phyloP scores from a whole-genome alignment of 2,329 filamentous ascomycete species.

The Beauveria caledonica region DNA sequence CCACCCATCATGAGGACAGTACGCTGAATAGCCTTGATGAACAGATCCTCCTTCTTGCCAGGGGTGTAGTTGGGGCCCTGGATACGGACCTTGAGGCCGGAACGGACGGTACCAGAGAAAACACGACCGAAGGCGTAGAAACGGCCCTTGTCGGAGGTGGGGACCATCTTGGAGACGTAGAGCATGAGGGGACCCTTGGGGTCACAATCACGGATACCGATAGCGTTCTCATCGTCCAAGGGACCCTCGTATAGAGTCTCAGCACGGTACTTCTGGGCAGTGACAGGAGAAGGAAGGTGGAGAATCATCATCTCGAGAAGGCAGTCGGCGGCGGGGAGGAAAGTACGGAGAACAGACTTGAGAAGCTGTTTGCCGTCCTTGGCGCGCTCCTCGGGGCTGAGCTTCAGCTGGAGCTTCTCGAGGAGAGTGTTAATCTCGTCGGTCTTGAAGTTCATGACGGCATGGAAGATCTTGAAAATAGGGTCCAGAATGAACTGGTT shows the following conservation, averaged over 20 bases:
- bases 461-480: constrained; percentile 97
- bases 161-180: constrained; percentile 99
- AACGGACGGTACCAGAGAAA: constrained; percentile 96
- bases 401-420: constrained; percentile 93
- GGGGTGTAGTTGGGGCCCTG: constrained; percentile 98
- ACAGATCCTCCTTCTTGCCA: constrained; percentile 97
- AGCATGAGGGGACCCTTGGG: constrained; percentile 98
- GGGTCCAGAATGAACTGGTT: constrained; percentile 99
- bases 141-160: constrained; percentile 98
- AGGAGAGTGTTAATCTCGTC: constrained; percentile 78
- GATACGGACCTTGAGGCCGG: constrained; percentile 99
- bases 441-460: constrained; percentile 98
- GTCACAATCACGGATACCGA: constrained; percentile 98
- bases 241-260: constrained; percentile 99
- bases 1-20: constrained; percentile 99
- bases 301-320: constrained; percentile 99
- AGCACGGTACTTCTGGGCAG: constrained; percentile 93
- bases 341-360: constrained; percentile 97
- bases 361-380: constrained; percentile 96
- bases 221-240: constrained; percentile 79
- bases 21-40: constrained; percentile 99
- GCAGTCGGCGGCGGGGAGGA: constrained; percentile 95
- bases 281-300: constrained; percentile 91
- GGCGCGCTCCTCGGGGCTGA: constrained; percentile 74
- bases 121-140: constrained; percentile 99